Base-by-base conservation (phyloP, 805 yeast species). In the Blastobotrys chiropterorum region DNA sequence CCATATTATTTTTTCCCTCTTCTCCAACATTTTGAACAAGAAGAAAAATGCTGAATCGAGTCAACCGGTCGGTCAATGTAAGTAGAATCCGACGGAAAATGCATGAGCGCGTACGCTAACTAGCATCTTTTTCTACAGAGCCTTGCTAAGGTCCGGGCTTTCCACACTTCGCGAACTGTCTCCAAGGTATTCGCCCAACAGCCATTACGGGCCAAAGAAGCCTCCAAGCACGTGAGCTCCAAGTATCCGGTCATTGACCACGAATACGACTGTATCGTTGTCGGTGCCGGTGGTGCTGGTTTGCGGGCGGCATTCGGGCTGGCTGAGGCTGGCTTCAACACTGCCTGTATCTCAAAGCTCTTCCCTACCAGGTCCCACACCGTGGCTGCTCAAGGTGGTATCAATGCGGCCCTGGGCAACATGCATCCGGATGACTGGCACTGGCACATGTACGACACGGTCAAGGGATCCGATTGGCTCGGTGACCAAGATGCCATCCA, bases 201-300 rank as follows among this genome's bases (percentile, higher is more conserved):
- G 39, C 70, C 68, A 38, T 64, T 72, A 46, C 62, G 69, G 34
- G 77, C 70, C 44, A 61, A 63, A 50, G 72, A 70, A 46, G 85
- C 86, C 30, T 72, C 85, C 19, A 67, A 72, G 47, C 74, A 78
- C 54, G 74, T 80, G 62, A 74, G 79, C 48, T 75, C 81, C 59
- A 87, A 90, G 66, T 92, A 94, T 72, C 94, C 89, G 66, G 84
- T 92, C 58, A 84, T 92, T 60, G 98, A 92, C 73, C 99, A 92
- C 72, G 98, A 94, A 72, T 92, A 94, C 73, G 99, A 92, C 76
- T 90, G 97, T 78, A 82, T 92, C 47, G 98, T 92, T 54, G 90
- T 92, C 51, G 99, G 99, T 66, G 99, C 99, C 53, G 99, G 99
- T 66, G 99, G 99, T 70, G 99, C 99, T 47, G 99, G 99, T 68